Conservation (phyloP, 257 asterid genomes). For the Cinchona pubescens region DNA sequence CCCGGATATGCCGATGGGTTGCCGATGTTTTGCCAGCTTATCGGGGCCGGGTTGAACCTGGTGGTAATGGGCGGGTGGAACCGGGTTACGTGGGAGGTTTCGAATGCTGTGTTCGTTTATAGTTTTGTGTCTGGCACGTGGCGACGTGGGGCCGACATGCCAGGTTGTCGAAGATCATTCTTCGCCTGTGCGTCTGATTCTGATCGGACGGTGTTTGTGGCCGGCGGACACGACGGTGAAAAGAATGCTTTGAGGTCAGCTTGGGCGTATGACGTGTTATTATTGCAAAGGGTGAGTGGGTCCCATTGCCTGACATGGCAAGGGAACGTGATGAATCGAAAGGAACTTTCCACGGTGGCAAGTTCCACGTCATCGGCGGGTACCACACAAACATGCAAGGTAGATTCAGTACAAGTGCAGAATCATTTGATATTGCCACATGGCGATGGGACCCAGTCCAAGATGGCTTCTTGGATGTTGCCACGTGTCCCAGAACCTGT, state of each 20-base stretch:
- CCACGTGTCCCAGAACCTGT: constrained; percentile 48
- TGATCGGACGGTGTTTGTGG: constrained; percentile 47
- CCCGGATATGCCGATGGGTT: constrained; percentile 50
- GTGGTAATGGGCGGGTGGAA: constrained; percentile 74
- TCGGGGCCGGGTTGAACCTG: constrained; percentile 50
- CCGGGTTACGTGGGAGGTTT: constrained; percentile 57
- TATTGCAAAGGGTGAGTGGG: constrained; percentile 45
- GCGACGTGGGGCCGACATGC: constrained; percentile 68
- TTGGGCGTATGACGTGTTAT: constrained; percentile 61
- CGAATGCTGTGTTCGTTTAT: constrained; percentile 37
- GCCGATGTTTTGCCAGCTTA: constrained; percentile 69
- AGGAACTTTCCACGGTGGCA: constrained; percentile 43
- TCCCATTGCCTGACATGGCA: constrained; percentile 55
- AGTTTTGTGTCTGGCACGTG: constrained; percentile 52
- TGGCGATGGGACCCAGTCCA: constrained; percentile 48
- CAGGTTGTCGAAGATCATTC: constrained; percentile 53
- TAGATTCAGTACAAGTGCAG: constrained; percentile 41
- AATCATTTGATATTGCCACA: constrained; percentile 42
- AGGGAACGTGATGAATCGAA: constrained; percentile 65
- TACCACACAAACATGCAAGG: constrained; percentile 60
- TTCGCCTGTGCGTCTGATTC: constrained; percentile 68
- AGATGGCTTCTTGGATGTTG: constrained; percentile 33
- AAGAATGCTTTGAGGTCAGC: constrained; percentile 67
- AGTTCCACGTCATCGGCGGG: constrained; percentile 70
- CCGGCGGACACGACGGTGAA: constrained; percentile 76